Conservation (phyloP, 345 rosid species). For the Camelina laxa region DNA sequence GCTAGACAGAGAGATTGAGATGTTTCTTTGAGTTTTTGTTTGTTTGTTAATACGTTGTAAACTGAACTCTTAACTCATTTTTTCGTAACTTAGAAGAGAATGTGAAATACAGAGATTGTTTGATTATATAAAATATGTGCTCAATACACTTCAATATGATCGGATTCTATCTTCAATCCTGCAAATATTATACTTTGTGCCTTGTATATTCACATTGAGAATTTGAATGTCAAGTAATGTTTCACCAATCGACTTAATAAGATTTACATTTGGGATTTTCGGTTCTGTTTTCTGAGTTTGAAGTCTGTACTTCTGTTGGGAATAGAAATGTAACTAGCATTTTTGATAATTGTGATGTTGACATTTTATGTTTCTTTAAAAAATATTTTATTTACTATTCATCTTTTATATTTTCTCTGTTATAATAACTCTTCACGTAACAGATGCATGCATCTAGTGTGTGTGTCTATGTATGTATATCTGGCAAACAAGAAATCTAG, state of each 20-base stretch:
- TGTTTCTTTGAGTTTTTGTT: constrained; percentile 18
- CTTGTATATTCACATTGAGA: neutral
- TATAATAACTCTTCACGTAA: neutral
- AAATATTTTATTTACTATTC: neutral
- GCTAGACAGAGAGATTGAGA: constrained; percentile 33
- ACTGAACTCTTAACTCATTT: constrained; percentile 27
- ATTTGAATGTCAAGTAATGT: neutral
- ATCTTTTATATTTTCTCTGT: neutral
- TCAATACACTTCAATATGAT: neutral
- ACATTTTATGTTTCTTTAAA: neutral
- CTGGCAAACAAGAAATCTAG: neutral
- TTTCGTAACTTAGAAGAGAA: constrained; percentile 29
- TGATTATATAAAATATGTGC: neutral
- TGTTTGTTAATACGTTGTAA: constrained; percentile 24
- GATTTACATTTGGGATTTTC: neutral
- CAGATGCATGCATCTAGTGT: neutral
- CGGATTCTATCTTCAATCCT: neutral
- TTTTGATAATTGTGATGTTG: neutral
- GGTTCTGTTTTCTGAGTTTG: neutral
- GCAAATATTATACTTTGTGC: neutral
- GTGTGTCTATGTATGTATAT: neutral
- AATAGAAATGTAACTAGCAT: neutral
- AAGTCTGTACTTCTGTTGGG: neutral
- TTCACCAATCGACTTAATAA: neutral
- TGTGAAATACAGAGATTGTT: constrained; percentile 30